Conservation (phyloP, 2,329 filamentous ascomycete species). For the Macrophomina tecta region DNA sequence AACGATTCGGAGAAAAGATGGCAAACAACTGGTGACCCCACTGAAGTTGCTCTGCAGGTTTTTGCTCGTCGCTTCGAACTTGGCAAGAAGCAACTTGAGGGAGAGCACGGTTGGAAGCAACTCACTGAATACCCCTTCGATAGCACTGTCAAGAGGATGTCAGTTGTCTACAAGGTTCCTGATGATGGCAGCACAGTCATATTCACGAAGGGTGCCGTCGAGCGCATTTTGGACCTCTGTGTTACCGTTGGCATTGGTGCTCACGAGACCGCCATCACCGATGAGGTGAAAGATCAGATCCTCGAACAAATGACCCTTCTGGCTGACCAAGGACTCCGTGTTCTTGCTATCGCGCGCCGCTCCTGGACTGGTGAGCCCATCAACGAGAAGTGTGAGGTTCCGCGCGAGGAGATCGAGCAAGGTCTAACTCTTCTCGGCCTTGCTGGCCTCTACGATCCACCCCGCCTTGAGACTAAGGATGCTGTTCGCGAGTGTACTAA, state of each 20-base stretch:
- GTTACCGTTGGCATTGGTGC: conserved; percentile 43
- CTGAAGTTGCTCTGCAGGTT: conserved; percentile 48
- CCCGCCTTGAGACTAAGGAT: conserved; percentile 76
- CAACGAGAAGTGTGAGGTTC: conserved; percentile 38
- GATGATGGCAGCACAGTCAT: conserved; percentile 39
- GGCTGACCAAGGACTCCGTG: conserved; percentile 34
- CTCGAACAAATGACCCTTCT: conserved; percentile 64
- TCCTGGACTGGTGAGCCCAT: conserved; percentile 38
- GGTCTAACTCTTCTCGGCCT: conserved; percentile 79
- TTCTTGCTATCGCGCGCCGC: conserved; percentile 37
- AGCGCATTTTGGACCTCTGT: conserved; percentile 32
- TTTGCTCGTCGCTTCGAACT: conserved; percentile 46
- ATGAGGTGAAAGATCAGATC: conserved; percentile 57
- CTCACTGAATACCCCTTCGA: conserved; percentile 48
- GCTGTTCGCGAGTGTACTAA: conserved; percentile 54
- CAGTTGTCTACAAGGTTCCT: conserved; percentile 45
- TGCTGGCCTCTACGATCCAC: conserved; percentile 85
- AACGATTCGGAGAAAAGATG: conserved; percentile 48
- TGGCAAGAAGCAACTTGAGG: conserved; percentile 40
- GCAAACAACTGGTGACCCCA: conserved; percentile 44
- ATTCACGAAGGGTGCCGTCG: conserved; percentile 49
- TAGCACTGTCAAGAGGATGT: conserved; percentile 49
- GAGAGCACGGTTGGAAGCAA: conserved; percentile 38
- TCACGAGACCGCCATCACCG: conserved; percentile 20
- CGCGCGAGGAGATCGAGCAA: conserved; percentile 68